A percentile compares a stretch with the other conserved stretches of the same genome.
Evolutionary conservation across 139 green algal genomes (phyloP).

Genomic region (Yamagishiella unicocca): DNA sequence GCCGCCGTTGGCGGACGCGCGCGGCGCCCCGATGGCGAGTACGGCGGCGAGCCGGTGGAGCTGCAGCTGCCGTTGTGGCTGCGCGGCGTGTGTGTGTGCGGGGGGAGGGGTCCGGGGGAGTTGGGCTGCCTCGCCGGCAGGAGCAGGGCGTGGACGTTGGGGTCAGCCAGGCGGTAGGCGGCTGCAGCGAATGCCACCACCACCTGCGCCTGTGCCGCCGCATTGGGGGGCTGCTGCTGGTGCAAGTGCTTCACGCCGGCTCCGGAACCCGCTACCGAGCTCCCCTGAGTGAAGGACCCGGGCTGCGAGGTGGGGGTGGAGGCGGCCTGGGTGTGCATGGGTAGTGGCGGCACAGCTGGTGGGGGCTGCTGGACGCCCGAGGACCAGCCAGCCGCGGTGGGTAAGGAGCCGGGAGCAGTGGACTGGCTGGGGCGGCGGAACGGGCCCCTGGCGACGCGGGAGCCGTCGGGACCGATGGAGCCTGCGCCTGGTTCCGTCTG

Average conservation of each 20-base stretch:
- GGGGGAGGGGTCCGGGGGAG: not conserved
- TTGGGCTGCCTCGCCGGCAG: not conserved
- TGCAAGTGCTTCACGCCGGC: too few species aligned
- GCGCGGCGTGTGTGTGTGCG: not conserved
- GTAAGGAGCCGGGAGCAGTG: too few species aligned
- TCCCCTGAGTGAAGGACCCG: too few species aligned
- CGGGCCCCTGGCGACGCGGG: not conserved
- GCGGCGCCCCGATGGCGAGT: not conserved
- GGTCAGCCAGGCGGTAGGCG: not conserved
- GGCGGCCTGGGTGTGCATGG: too few species aligned
- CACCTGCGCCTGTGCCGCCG: not conserved
- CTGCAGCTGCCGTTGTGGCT: not conserved
- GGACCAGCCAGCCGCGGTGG: too few species aligned
- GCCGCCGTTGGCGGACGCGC: not conserved
- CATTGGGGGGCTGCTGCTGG: not conserved
- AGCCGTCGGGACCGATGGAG: not conserved
- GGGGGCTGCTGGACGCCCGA: not conserved
- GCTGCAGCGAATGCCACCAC: conserved; percentile 16
- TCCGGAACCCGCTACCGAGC: too few species aligned
- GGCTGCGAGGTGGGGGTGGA: too few species aligned
- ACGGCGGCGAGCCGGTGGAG: not conserved
- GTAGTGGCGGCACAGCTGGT: not conserved
- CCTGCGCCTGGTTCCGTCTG: not conserved
- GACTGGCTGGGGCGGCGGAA: not conserved
- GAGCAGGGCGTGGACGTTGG: conserved; percentile 37